phyloP scores from a whole-genome alignment of 176 grass and related monocot species.

The Typha latifolia region DNA sequence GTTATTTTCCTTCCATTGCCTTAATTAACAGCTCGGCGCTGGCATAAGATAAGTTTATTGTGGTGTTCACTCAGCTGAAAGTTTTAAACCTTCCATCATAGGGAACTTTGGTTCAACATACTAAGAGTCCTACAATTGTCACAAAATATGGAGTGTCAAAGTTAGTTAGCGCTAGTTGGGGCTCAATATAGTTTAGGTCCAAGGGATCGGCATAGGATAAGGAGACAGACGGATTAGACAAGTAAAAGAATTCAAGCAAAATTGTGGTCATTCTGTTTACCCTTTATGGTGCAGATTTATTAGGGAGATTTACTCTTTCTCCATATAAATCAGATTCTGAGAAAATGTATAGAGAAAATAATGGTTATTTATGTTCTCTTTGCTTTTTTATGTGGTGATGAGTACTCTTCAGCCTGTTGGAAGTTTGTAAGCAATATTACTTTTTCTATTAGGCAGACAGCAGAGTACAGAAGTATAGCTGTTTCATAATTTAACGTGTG shows the following conservation, averaged over 20 bases:
- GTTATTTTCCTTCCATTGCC: background rate
- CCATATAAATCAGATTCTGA: background rate
- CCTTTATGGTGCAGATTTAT: background rate
- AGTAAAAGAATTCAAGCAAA: background rate
- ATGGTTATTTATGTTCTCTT: no score
- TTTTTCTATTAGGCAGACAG: no score
- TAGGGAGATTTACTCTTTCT: background rate
- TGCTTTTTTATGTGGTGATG: no score
- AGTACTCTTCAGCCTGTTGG: no score
- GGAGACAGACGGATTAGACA: background rate
- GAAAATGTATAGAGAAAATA: no score
- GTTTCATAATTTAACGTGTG: no score
- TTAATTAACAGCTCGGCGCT: background rate
- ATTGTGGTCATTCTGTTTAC: background rate
- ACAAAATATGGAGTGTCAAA: background rate
- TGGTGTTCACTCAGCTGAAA: background rate
- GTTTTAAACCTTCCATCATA: background rate
- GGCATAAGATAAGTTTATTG: background rate
- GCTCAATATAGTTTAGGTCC: background rate
- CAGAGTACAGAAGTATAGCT: no score
- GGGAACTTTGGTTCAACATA: background rate
- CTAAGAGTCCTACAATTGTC: background rate
- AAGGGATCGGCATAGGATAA: background rate
- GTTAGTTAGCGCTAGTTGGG: background rate
- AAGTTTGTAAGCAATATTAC: no score